Percentiles rank a stretch among this genome's conserved stretches.
Conservation (phyloP, 192 early-diverging fungal genomes). For the Dimargaris verticillata region DNA sequence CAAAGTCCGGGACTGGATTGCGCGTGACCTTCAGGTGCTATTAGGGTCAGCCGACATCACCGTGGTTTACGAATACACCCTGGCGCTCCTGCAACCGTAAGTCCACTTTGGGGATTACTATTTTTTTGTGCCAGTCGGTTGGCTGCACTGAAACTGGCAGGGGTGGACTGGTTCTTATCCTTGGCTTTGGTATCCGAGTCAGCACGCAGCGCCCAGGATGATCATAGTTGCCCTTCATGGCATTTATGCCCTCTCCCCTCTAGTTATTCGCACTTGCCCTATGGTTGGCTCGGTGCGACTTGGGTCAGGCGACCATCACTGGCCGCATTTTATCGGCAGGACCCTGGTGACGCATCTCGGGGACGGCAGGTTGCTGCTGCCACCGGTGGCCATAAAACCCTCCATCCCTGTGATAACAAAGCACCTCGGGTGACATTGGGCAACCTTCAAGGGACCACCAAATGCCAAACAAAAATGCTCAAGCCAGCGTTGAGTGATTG, state of each 20-base stretch:
- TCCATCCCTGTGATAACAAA: neutral
- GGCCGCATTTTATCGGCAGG: neutral
- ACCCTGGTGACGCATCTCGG: neutral
- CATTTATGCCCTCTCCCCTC: neutral
- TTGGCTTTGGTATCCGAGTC: neutral
- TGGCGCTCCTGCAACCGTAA: slow-evolving; percentile 7
- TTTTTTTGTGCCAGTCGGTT: neutral
- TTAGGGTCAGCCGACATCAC: neutral
- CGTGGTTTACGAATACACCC: slow-evolving; percentile 6
- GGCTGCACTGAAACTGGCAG: neutral
- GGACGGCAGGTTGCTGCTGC: neutral
- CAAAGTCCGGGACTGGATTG: neutral
- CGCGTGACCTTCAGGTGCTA: neutral
- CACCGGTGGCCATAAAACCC: neutral
- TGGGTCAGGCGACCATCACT: neutral
- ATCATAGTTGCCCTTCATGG: neutral
- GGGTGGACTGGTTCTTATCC: neutral
- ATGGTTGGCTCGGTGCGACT: neutral
- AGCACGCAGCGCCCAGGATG: neutral
- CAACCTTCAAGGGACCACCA: neutral
- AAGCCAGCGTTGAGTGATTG: neutral
- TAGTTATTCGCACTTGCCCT: neutral
- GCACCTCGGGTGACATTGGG: neutral
- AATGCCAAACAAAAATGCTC: neutral
- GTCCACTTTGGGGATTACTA: neutral